A percentile compares a stretch with the other conserved stretches of the same genome.
These are phyloP conservation scores for Cordyceps javanica DNA, from an alignment of 2,329 filamentous ascomycete genomes.

Conservation along the genomic window DNA sequence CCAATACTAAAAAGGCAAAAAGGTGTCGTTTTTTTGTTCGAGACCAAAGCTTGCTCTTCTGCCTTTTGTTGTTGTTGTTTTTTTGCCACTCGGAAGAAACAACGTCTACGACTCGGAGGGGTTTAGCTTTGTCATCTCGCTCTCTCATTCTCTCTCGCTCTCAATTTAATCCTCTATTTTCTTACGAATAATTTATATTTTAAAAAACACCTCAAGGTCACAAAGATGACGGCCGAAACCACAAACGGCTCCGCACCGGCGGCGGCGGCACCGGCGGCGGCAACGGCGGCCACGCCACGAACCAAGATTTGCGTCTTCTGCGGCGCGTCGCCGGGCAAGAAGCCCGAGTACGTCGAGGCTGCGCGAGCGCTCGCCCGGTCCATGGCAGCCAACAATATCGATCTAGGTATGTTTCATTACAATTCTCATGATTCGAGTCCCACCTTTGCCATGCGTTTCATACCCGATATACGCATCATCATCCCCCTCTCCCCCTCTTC, in stretches of 20 bases:
- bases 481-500: neutral
- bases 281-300: constrained; percentile 19
- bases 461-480: neutral
- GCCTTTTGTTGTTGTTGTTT: no score
- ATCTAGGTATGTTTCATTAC: constrained; percentile 51
- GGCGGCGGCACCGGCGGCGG: neutral
- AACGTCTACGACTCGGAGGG: no score
- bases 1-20: neutral
- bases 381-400: constrained; percentile 72
- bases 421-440: no score
- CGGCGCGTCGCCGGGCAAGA: constrained; percentile 69
- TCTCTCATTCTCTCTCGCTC: no score
- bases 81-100: neutral
- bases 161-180: no score
- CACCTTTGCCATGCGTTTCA: no score
- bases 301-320: constrained; percentile 91
- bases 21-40: neutral
- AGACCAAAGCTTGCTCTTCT: no score
- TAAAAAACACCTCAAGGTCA: no score
- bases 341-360: constrained; percentile 68
- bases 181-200: neutral
- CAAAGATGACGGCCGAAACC: constrained; percentile 13
- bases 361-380: constrained; percentile 67
- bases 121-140: no score
- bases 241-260: constrained; percentile 19